Evolutionary conservation across 2,329 filamentous ascomycete genomes (phyloP), one percentile per base, ranked within the genome.

Genomic region (Pestalotiopsis fici): DNA sequence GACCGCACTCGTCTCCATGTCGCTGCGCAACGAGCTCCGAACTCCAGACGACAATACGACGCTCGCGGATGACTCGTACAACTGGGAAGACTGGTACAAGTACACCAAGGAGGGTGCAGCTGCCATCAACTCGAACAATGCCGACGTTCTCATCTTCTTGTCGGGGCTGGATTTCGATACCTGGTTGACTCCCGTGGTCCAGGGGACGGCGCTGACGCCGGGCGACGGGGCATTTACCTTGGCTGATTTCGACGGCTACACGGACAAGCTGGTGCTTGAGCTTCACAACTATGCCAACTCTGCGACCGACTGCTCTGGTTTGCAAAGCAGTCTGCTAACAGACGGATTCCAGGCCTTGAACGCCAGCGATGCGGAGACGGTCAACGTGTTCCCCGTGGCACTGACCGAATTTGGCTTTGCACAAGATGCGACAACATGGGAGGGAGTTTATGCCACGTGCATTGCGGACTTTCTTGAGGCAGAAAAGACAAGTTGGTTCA

Each of bases 81-180:
- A 85, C 76, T 90, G 87, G 88, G 77, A 82, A 35, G 79, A 80
- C 12, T 88, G 87, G 85, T 88, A 89, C 76, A 75, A 74, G 12
- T 83, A 83, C 70, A 78, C 85, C 67, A 79, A 82, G 21, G 78
- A 83, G 21, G 87, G 84, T 21, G 81, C 86, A 1, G 74, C 79
- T 21, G 81, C 83, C 4, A 83, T 90, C 65, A 80, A 89, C 76
- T 74, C 74, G 2, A 83, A 83, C 12, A 87, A 90, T 74, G 78
- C 83, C 0, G 75, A 83, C 64, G 76, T 86, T 2, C 76, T 90
- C n/a, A 85, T 90, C 69, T 87, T 89, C 75, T 80, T 89, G 27
- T 89, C 87, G 3, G 88, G 88, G 0, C 80, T 90, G 23, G 82
- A 84, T 74, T 90, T 82, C 76, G 87, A 89, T 74, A 88, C 86